A percentile compares a stretch with the other conserved stretches of the same genome.
Conservation (phyloP, 371 early-diverging fungal species). For the Lichtheimia corymbifera region DNA sequence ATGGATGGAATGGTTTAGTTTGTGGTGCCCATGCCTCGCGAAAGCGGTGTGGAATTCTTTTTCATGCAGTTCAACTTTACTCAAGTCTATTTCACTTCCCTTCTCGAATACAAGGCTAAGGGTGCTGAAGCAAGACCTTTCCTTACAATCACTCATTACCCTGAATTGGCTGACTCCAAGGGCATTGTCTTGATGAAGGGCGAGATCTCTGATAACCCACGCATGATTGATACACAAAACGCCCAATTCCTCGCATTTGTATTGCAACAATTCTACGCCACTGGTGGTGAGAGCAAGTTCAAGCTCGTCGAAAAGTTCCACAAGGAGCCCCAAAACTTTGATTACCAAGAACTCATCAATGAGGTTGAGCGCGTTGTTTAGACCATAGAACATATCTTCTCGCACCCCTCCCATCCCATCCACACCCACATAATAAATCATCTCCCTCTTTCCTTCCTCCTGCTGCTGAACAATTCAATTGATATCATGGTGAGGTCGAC, state of each 20-base stretch:
- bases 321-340: conserved; percentile 71
- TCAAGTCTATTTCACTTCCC: conserved; percentile 84
- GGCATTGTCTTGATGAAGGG: conserved; percentile 92
- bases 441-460: no score
- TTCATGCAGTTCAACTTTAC: conserved; percentile 83
- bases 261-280: conserved; percentile 88
- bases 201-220: conserved; percentile 63
- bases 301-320: conserved; percentile 80
- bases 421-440: no score
- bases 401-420: no score
- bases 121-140: conserved; percentile 78
- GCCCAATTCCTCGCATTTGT: conserved; percentile 84
- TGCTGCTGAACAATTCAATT: no score
- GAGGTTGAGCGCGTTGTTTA: conserved; percentile 61
- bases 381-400: background rate
- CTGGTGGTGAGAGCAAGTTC: conserved; percentile 68
- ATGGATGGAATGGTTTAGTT: conserved; percentile 56
- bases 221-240: conserved; percentile 64
- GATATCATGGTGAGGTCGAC: no score
- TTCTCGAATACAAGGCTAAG: conserved; percentile 90
- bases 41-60: conserved; percentile 86
- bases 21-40: conserved; percentile 83
- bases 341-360: conserved; percentile 74
- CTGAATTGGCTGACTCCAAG: conserved; percentile 78
- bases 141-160: conserved; percentile 86